phyloP scores from a whole-genome alignment of 345 rosid species.

The Boechera divaricarpa region DNA sequence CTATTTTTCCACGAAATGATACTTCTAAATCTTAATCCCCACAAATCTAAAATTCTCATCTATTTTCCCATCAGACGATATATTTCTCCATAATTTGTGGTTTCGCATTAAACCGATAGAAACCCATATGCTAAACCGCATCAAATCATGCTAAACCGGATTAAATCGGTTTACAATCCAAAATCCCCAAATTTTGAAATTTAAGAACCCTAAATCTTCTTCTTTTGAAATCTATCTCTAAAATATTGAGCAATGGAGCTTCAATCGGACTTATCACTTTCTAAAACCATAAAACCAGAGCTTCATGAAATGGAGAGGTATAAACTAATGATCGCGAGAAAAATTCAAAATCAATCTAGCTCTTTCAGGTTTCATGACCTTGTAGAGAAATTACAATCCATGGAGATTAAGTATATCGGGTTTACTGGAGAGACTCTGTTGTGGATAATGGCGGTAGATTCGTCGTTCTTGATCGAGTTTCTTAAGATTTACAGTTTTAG shows the following conservation, averaged over 20 bases:
- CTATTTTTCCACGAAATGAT: too few species aligned
- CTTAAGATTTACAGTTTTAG: constrained; percentile 52
- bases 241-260: constrained; percentile 29
- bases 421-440: constrained; percentile 59
- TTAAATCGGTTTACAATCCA: too few species aligned
- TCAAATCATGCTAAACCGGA: too few species aligned
- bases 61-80: too few species aligned
- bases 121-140: too few species aligned
- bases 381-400: constrained; percentile 51
- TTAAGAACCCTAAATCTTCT: too few species aligned
- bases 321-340: constrained; percentile 65
- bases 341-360: constrained; percentile 48
- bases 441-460: constrained; percentile 89
- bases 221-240: too few species aligned
- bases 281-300: constrained; percentile 55
- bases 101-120: too few species aligned
- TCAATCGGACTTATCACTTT: constrained; percentile 80
- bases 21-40: too few species aligned
- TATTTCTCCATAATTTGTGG: too few species aligned
- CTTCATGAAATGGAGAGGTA: constrained; percentile 71
- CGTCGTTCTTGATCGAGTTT: constrained; percentile 69
- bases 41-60: too few species aligned
- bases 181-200: too few species aligned
- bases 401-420: constrained; percentile 55
- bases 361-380: constrained; percentile 50